Conservation (phyloP, 495 filamentous ascomycete species). For the Tuber umbilicatum region DNA sequence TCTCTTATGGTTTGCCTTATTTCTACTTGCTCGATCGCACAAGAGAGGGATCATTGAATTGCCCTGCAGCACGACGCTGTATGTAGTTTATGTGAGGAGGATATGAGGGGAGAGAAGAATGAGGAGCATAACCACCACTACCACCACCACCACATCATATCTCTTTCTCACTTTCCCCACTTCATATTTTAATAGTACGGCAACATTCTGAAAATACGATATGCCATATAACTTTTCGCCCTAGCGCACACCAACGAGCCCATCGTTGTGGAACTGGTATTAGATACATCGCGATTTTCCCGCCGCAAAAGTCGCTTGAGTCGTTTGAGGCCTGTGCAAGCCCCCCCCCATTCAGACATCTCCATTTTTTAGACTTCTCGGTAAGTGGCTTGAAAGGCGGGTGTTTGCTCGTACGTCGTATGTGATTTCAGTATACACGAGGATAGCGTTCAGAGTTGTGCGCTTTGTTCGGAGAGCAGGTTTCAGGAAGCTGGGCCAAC, state of each 20-base stretch:
- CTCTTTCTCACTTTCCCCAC: background rate
- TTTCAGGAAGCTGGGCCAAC: background rate
- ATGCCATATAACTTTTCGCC: constrained; percentile 2
- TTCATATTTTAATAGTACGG: background rate
- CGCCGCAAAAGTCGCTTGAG: background rate
- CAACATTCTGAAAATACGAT: background rate
- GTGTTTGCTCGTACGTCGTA: constrained; percentile 11
- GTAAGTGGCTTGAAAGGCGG: constrained; percentile 19
- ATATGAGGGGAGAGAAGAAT: background rate
- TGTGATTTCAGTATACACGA: constrained; percentile 10
- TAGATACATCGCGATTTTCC: constrained; percentile 7
- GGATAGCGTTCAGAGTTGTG: constrained; percentile 15
- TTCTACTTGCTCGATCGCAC: background rate
- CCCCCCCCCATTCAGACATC: background rate
- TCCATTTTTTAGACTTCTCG: constrained; percentile 15
- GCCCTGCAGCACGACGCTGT: background rate
- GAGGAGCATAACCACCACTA: background rate
- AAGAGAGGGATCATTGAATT: background rate
- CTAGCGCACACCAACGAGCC: background rate
- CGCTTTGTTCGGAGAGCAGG: constrained; percentile 3
- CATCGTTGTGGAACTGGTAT: constrained; percentile 1
- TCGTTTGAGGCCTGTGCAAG: background rate
- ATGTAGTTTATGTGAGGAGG: background rate
- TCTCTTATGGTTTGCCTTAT: background rate
- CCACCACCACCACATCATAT: background rate